Percentiles rank a stretch among this genome's conserved stretches.
These are phyloP conservation scores for Saksenaea oblongispora DNA, from an alignment of 371 early-diverging fungal species.

Conservation along the genomic window DNA sequence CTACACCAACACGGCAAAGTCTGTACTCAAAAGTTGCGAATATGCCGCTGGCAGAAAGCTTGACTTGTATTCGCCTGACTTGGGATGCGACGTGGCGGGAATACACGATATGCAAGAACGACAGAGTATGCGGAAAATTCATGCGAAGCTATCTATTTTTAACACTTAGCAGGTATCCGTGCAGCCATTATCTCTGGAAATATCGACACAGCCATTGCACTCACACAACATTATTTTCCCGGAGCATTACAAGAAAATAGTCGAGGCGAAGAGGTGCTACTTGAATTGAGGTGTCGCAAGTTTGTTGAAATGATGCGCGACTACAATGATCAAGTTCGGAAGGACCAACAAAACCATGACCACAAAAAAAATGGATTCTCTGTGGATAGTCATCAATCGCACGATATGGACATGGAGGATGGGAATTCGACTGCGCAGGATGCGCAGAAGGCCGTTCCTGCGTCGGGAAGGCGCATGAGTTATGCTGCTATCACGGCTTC, in stretches of 20 bases:
- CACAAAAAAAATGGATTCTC: conserved; percentile 26
- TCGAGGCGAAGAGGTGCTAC: conserved; percentile 48
- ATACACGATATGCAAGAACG: conserved; percentile 28
- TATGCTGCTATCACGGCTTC: conserved; percentile 43
- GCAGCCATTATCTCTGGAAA: conserved; percentile 65
- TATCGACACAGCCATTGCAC: conserved; percentile 68
- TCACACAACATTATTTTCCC: conserved; percentile 65
- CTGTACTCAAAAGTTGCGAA: conserved; percentile 46
- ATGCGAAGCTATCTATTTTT: neutral
- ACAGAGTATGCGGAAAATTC: conserved; percentile 18
- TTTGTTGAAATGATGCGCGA: conserved; percentile 80
- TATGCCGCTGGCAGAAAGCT: conserved; percentile 21
- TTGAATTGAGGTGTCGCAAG: conserved; percentile 78
- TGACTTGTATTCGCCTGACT: conserved; percentile 25
- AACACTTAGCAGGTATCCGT: conserved; percentile 55
- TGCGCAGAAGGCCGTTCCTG: conserved; percentile 12
- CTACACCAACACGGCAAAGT: conserved; percentile 67
- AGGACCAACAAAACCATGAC: neutral
- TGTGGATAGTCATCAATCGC: conserved; percentile 14
- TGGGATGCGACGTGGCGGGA: conserved; percentile 1
- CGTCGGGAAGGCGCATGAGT: conserved; percentile 23
- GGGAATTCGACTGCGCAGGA: neutral
- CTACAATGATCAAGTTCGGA: conserved; percentile 9
- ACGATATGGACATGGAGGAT: conserved; percentile 33
- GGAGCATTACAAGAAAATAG: conserved; percentile 55